Evolutionary conservation across 306 rosid species (phyloP), one percentile per base, ranked within the genome.

Genomic region (Lathyrus tuberosus): DNA sequence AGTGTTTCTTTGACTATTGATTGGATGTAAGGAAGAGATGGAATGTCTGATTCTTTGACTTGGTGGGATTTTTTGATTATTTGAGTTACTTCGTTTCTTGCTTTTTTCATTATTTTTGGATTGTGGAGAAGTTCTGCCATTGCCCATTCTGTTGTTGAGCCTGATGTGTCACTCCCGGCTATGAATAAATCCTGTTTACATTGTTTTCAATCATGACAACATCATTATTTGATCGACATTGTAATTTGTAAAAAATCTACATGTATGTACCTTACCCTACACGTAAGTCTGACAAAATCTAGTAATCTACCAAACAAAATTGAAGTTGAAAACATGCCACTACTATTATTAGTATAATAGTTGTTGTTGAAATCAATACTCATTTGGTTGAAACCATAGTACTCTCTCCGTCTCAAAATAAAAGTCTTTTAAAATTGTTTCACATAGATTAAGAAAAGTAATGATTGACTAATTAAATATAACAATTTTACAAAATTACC

Each of bases 1-100:
- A 88, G 83, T 20, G 95, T 86, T 42, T 88, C 91, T 66, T 86
- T 88, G 3, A 84, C 75, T 9, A 86, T 75, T 35, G 88, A 85
- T 70, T 75, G 78, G 10, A 86, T 67, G 70, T 83, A 86, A 4
- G 86, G 72, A 8, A 88, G 86, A 14, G 11, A 62, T 0, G 81
- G 80, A 0, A 82, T 76, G 78, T 86, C 86, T 22, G 91, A 78
- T 71, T 86, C 91, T 75, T 72, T 62, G 8, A 84, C 67, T 61
- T 77, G 51, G 0, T 74, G 52, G 16, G 70, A 43, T 3, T 43
- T 24, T 0, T 86, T 85, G 4, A 78, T 69, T 14, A 72, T 70
- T 77, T 77, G 57, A 4, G 14, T 54, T 1, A 84, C 22, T 63
- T 87, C 92, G 0, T 64, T 17, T 76, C 74, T 56, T 31, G 89